phyloP scores from a whole-genome alignment of 371 early-diverging fungal genomes.

The Syncephalis plumigaleata region DNA sequence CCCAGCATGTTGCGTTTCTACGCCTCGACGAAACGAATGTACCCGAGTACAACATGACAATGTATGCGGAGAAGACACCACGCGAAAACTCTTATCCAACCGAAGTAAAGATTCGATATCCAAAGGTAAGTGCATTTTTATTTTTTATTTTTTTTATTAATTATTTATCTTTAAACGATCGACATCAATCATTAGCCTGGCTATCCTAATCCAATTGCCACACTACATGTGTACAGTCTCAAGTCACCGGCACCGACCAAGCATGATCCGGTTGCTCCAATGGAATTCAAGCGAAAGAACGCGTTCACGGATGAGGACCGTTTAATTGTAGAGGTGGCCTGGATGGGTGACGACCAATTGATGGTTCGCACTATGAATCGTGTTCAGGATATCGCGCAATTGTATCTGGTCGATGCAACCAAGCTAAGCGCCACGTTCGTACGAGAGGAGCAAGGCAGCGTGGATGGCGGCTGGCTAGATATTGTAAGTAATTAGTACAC shows the following conservation, averaged over 20 bases:
- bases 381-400: conserved; percentile 61
- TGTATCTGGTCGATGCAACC: conserved; percentile 26
- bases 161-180: background rate
- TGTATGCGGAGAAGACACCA: conserved; percentile 27
- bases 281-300: conserved; percentile 9
- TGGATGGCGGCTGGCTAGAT: conserved; percentile 62
- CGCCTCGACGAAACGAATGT: conserved; percentile 75
- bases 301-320: conserved; percentile 49
- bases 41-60: conserved; percentile 50
- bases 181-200: too few relatives aligned
- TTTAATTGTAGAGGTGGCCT: conserved; percentile 62
- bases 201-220: conserved; percentile 62
- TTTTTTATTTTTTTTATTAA: background rate
- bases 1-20: conserved; percentile 58
- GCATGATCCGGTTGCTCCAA: conserved; percentile 4
- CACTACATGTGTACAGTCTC: conserved; percentile 42
- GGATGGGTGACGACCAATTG: conserved; percentile 48
- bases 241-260: conserved; percentile 9
- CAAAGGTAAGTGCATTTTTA: conserved; percentile 26
- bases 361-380: conserved; percentile 74
- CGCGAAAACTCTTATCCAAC: conserved; percentile 45
- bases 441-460: conserved; percentile 25
- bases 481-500: conserved; percentile 8
- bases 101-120: conserved; percentile 60
- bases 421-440: conserved; percentile 16